Evolutionary conservation across 306 rosid species (phyloP).

Genomic region (Carpinus viminea): DNA sequence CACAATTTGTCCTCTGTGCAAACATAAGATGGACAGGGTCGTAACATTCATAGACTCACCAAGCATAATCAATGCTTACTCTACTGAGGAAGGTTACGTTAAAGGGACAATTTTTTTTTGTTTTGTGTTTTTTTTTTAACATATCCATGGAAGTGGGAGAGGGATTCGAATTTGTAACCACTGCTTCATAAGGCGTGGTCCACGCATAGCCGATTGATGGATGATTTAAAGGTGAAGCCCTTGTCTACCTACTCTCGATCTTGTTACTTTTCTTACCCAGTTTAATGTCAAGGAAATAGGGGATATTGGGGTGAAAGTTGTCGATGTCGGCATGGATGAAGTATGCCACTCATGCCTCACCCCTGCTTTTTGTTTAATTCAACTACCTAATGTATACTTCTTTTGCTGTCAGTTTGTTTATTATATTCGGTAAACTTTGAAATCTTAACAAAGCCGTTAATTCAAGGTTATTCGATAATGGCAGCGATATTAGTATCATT

Average conservation of each 20-base stretch:
- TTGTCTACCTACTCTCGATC: background rate
- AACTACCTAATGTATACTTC: too few species aligned
- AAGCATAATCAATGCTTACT: background rate
- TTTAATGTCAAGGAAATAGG: constrained; percentile 22
- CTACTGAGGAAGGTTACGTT: constrained; percentile 23
- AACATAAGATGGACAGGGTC: background rate
- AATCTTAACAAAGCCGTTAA: too few species aligned
- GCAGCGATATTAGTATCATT: too few species aligned
- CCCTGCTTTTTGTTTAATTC: constrained; percentile 3
- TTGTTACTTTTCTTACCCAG: constrained; percentile 8
- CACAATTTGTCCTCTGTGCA: too few species aligned
- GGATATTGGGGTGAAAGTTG: constrained; percentile 23
- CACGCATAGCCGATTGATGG: background rate
- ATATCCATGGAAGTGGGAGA: too few species aligned
- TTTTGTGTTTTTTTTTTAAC: too few species aligned
- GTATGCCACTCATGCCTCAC: background rate
- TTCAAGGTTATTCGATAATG: too few species aligned
- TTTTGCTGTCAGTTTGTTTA: background rate
- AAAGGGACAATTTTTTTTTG: too few species aligned
- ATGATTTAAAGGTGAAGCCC: constrained; percentile 34
- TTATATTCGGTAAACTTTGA: background rate
- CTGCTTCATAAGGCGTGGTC: too few species aligned
- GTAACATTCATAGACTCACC: background rate
- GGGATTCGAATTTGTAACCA: too few species aligned
- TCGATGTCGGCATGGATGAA: constrained; percentile 26